Conservation (phyloP, 2,329 filamentous ascomycete species). For the Colletotrichum sp. region DNA sequence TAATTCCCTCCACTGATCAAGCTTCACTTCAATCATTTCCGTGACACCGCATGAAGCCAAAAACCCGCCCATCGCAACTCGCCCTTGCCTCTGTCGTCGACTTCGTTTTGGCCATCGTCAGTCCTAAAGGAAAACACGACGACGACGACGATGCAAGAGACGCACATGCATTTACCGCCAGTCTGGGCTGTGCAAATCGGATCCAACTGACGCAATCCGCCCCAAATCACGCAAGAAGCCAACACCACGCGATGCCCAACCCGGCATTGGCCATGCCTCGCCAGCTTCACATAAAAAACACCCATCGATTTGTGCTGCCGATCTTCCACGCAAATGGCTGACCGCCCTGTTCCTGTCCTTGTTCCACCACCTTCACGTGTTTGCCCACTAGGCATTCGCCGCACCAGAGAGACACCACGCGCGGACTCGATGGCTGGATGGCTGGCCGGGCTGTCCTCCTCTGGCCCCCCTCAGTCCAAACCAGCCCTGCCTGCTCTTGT, state of each 20-base stretch:
- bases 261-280: not conserved
- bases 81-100: not conserved
- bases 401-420: not conserved
- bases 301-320: not conserved
- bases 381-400: not conserved
- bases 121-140: not conserved
- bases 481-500: not conserved
- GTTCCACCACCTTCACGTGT: conserved; percentile 10
- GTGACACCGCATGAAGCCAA: conserved; percentile 5
- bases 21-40: conserved; percentile 17
- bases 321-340: not conserved
- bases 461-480: not conserved
- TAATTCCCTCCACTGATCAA: conserved; percentile 11
- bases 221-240: not conserved
- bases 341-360: not conserved
- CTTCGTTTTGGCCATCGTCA: not conserved
- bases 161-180: not conserved
- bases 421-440: not conserved
- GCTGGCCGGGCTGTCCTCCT: not conserved
- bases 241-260: not conserved
- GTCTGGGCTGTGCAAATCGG: not conserved
- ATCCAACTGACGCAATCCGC: not conserved
- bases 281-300: not conserved
- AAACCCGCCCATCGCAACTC: not conserved
- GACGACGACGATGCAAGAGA: not conserved